Conservation (phyloP, 2,329 filamentous ascomycete genomes). For the Ilyonectria mors-panacis region DNA sequence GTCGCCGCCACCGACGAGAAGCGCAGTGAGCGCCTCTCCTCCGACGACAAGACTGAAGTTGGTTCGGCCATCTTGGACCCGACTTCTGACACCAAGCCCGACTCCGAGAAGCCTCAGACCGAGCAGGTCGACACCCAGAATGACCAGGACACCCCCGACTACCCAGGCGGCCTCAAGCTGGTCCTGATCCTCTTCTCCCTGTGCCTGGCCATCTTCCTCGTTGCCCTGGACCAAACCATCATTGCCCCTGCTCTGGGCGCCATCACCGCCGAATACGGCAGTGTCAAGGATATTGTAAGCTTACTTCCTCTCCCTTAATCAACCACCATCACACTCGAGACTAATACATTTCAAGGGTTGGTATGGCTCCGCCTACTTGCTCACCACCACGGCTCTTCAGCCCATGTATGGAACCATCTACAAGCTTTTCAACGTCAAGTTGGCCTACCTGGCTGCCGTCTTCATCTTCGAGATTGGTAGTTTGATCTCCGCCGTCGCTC, state of each 20-base stretch:
- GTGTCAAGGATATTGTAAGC: slow-evolving; percentile 62
- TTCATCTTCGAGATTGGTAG: slow-evolving; percentile 63
- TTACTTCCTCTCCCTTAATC: background rate
- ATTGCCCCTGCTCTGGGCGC: slow-evolving; percentile 67
- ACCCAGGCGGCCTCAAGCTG: slow-evolving; percentile 59
- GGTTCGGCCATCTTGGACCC: slow-evolving; percentile 45
- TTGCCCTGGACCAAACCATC: slow-evolving; percentile 67
- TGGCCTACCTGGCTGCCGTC: slow-evolving; percentile 59
- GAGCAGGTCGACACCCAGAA: slow-evolving; percentile 30
- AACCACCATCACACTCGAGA: background rate
- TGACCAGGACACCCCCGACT: slow-evolving; percentile 42
- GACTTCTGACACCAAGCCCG: slow-evolving; percentile 23
- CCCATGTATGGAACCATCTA: slow-evolving; percentile 66
- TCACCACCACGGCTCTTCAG: slow-evolving; percentile 65
- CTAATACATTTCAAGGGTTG: slow-evolving; percentile 55
- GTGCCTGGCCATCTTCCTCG: slow-evolving; percentile 64
- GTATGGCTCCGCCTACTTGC: slow-evolving; percentile 66
- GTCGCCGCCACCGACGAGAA: slow-evolving; percentile 40
- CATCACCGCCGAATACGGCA: slow-evolving; percentile 63
- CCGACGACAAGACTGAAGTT: slow-evolving; percentile 52
- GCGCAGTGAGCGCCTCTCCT: slow-evolving; percentile 44
- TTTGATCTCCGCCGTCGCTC: slow-evolving; percentile 61
- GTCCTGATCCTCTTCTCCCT: slow-evolving; percentile 60
- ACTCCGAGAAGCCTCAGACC: slow-evolving; percentile 25
- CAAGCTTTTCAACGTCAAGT: slow-evolving; percentile 65